Conservation (phyloP, 306 rosid genomes). For the Lathyrus sativus region DNA sequence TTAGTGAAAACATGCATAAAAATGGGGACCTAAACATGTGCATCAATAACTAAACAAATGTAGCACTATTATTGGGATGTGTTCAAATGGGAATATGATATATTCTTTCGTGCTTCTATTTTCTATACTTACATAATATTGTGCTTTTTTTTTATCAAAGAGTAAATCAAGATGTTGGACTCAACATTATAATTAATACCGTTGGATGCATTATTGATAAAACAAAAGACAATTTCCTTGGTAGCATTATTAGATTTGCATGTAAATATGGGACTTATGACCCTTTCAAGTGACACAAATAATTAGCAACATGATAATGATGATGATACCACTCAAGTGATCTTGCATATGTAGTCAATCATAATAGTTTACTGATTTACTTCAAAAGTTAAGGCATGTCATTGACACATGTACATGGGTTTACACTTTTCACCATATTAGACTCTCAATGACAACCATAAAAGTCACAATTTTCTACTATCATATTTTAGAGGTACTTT, state of each 20-base stretch:
- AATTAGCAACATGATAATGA: slow-evolving; percentile 18
- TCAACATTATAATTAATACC: background rate
- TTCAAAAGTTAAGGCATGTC: background rate
- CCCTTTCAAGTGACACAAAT: slow-evolving; percentile 38
- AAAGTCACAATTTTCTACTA: too few species aligned
- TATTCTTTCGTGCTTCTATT: slow-evolving; percentile 37
- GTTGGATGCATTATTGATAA: too few species aligned
- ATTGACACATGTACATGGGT: too few species aligned
- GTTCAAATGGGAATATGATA: slow-evolving; percentile 54
- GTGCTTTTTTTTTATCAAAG: slow-evolving; percentile 25
- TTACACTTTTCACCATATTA: too few species aligned
- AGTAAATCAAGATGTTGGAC: slow-evolving; percentile 21
- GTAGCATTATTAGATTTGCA: slow-evolving; percentile 26
- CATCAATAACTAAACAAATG: slow-evolving; percentile 41
- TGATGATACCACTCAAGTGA: slow-evolving; percentile 17
- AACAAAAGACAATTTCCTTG: background rate
- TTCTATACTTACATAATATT: slow-evolving; percentile 8
- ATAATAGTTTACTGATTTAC: background rate
- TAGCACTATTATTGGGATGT: slow-evolving; percentile 61
- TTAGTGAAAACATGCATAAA: slow-evolving; percentile 34
- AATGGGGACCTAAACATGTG: slow-evolving; percentile 49
- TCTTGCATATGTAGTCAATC: background rate
- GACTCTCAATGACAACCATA: too few species aligned
- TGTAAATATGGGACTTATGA: too few species aligned
- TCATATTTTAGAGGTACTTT: too few species aligned